Evolutionary conservation across 176 grass and related monocot genomes (phyloP).

Genomic region (Musa itinerans): DNA sequence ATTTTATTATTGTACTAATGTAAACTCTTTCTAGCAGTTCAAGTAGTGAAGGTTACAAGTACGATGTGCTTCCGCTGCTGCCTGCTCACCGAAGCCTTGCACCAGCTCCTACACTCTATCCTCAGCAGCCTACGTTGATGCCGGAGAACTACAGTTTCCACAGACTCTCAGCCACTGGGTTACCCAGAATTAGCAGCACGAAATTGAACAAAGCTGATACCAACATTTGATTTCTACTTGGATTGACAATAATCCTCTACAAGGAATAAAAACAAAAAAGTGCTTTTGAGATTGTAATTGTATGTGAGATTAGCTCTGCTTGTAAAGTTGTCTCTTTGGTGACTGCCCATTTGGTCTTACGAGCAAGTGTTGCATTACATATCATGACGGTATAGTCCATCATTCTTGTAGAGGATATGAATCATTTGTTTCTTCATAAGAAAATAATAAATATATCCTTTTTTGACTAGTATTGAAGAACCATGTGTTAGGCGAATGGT

Average conservation of each 20-base stretch:
- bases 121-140: slow-evolving; percentile 62
- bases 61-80: slow-evolving; percentile 51
- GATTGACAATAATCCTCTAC: too few species aligned
- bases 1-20: slow-evolving; percentile 10
- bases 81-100: slow-evolving; percentile 67
- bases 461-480: too few species aligned
- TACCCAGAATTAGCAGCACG: slow-evolving; percentile 34
- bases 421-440: too few species aligned
- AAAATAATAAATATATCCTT: too few species aligned
- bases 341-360: background rate
- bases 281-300: too few species aligned
- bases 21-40: slow-evolving; percentile 33
- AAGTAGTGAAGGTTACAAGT: slow-evolving; percentile 56
- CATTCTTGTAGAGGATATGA: too few species aligned
- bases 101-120: slow-evolving; percentile 58
- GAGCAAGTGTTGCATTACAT: too few species aligned
- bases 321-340: background rate
- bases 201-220: slow-evolving; percentile 56
- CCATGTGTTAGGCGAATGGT: too few species aligned
- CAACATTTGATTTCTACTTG: slow-evolving; percentile 40
- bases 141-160: slow-evolving; percentile 71
- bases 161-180: slow-evolving; percentile 48
- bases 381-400: too few species aligned
- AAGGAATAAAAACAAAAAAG: too few species aligned
- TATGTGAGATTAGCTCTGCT: background rate